Percentiles rank a stretch among this genome's conserved stretches.
Conservation (phyloP, 495 filamentous ascomycete genomes). For the Podospora sp. region DNA sequence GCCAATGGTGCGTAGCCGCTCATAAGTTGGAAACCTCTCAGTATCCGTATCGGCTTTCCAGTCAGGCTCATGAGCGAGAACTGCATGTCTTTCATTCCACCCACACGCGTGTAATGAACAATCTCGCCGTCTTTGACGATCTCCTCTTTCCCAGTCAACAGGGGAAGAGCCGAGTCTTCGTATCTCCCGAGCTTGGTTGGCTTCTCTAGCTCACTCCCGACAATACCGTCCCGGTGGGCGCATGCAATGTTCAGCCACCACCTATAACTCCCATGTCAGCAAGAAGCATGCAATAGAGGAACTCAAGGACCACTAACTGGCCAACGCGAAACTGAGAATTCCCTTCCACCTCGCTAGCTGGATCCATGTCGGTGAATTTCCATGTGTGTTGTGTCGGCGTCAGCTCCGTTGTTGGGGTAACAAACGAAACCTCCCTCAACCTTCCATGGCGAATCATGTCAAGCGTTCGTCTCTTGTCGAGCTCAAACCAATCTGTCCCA, state of each 20-base stretch:
- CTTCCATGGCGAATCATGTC: constrained; percentile 35
- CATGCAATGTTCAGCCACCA: constrained; percentile 56
- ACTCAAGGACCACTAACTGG: constrained; percentile 31
- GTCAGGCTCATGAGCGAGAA: constrained; percentile 40
- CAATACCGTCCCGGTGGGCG: constrained; percentile 50
- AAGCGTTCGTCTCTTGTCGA: constrained; percentile 42
- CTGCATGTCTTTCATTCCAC: constrained; percentile 39
- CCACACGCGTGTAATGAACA: constrained; percentile 42
- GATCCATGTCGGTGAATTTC: not conserved
- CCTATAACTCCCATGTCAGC: constrained; percentile 31
- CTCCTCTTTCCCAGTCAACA: constrained; percentile 50
- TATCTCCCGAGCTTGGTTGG: constrained; percentile 44
- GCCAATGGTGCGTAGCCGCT: constrained; percentile 48
- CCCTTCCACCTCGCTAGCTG: constrained; percentile 37
- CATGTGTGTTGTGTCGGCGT: constrained; percentile 17
- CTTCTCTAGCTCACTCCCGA: constrained; percentile 37
- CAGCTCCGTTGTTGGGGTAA: constrained; percentile 11
- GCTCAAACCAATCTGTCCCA: constrained; percentile 40
- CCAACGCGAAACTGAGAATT: constrained; percentile 37
- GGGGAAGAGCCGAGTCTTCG: constrained; percentile 39
- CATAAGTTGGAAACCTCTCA: constrained; percentile 46
- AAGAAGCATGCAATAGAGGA: not conserved
- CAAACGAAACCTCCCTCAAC: constrained; percentile 40
- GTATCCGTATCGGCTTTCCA: constrained; percentile 46
- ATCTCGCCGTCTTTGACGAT: constrained; percentile 23